phyloP scores from a whole-genome alignment of 2,329 filamentous ascomycete genomes.

The Xylaria sp. region DNA sequence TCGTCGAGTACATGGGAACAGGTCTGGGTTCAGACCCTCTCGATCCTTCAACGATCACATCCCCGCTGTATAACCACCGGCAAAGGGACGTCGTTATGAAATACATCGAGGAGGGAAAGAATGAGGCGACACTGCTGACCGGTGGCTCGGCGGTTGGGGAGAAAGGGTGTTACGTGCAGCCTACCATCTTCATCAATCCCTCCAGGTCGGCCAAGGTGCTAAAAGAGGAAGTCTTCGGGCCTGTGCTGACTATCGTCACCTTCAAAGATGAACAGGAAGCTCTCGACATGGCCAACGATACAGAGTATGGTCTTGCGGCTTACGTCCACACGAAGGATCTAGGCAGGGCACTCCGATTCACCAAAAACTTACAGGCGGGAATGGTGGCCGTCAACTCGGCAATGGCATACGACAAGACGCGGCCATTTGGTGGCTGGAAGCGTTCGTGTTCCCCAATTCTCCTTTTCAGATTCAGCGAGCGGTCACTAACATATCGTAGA shows the following conservation, averaged over 20 bases:
- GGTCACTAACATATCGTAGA: constrained; percentile 24
- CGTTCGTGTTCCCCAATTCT: constrained; percentile 30
- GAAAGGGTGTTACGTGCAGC: constrained; percentile 54
- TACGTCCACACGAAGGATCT: constrained; percentile 66
- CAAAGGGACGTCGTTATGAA: constrained; percentile 60
- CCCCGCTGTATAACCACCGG: constrained; percentile 61
- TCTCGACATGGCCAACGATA: constrained; percentile 64
- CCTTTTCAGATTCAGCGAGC: not conserved
- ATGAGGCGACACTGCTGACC: constrained; percentile 45
- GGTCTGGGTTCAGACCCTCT: constrained; percentile 51
- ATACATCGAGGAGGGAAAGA: constrained; percentile 59
- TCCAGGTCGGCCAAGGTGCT: constrained; percentile 59
- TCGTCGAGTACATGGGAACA: constrained; percentile 53
- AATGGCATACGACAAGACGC: constrained; percentile 49
- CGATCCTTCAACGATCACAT: constrained; percentile 49
- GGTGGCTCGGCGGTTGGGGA: constrained; percentile 32
- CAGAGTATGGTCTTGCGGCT: constrained; percentile 65
- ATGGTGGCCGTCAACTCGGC: constrained; percentile 68
- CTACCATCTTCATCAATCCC: constrained; percentile 58
- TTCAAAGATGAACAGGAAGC: constrained; percentile 68
- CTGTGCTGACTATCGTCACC: constrained; percentile 67
- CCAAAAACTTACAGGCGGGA: constrained; percentile 66
- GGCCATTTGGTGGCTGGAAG: constrained; percentile 57
- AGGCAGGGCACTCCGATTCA: constrained; percentile 55
- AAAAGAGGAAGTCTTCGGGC: constrained; percentile 72